Evolutionary conservation across 495 filamentous ascomycete species (phyloP).

Genomic region (Beverwykella pulmonaria): DNA sequence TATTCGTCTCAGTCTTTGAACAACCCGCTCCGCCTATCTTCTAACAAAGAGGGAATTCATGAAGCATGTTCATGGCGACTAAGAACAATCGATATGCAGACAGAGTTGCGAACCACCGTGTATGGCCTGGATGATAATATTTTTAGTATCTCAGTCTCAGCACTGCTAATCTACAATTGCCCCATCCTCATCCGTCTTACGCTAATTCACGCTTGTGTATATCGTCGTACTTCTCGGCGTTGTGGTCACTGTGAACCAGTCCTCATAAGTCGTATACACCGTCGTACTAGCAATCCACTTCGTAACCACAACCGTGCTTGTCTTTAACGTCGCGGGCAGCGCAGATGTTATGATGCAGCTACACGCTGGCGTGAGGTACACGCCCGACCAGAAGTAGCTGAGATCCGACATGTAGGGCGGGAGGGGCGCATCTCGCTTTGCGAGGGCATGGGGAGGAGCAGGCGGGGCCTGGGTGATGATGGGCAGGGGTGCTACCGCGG

Average conservation of each 20-base stretch:
- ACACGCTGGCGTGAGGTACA: constrained; percentile 26
- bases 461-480: constrained; percentile 12
- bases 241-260: constrained; percentile 32
- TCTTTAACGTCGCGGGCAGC: constrained; percentile 9
- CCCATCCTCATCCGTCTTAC: too few relatives aligned
- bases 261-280: constrained; percentile 30
- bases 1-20: too few relatives aligned
- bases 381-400: constrained; percentile 13
- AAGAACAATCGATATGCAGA: too few relatives aligned
- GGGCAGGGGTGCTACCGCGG: constrained; percentile 1
- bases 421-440: constrained; percentile 14
- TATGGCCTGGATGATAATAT: too few relatives aligned
- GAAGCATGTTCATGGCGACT: too few relatives aligned
- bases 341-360: constrained; percentile 26
- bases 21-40: too few relatives aligned
- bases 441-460: not conserved
- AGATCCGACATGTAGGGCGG: constrained; percentile 19
- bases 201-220: constrained; percentile 9
- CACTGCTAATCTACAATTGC: too few relatives aligned
- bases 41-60: too few relatives aligned
- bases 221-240: constrained; percentile 24
- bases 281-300: constrained; percentile 18
- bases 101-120: too few relatives aligned
- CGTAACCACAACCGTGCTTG: constrained; percentile 11
- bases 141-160: too few relatives aligned